Evolutionary conservation across 805 yeast genomes (phyloP), one percentile per base, ranked within the genome.

Genomic region (Wilhelminamyces savonicus): DNA sequence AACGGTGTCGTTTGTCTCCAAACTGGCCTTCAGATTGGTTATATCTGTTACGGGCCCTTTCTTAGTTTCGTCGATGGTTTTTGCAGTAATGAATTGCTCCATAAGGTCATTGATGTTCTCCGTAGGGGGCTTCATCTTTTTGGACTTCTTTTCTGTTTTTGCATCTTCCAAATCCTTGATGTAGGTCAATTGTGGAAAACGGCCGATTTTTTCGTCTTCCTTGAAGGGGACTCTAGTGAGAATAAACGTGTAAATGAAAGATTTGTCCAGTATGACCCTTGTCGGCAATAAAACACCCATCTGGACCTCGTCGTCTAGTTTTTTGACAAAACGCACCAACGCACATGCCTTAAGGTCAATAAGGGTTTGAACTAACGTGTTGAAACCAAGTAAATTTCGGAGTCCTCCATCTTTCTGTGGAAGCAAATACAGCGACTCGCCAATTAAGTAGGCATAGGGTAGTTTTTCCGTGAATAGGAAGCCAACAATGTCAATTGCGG

Each of bases 171-270:
- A 5, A 7, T 37, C 23, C 11, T 12, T 19, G 7, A 37, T 16
- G 7, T 30, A 34, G 2, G 50, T 31, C 17, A 62, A 43, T 7
- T 24, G 21, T 1, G 65, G 62, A 41, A 81, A 72, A 15, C 62
- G 64, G 3, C 87, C 74, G 11, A 76, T 61, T 40, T 74, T 72
- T 38, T 76, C 81, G 50, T 87, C 95, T 39, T 84, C 94, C 24
- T 71, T 69, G 51, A 72, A 83, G 2, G 95, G 92, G 9, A 86
- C 48, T 26, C 78, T 59, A 9, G 67, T 66, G 39, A 78, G 48
- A 1, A 70, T 54, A 31, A 84, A 64, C 0, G 68, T 65, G 35
- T 70, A 59, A 13, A 48, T 36, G 32, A 26, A 37, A 4, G n/a
- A n/a, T n/a, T n/a, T n/a, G n/a, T n/a, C n/a, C n/a, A n/a, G n/a